Conservation (phyloP, 805 yeast genomes). For the Candida suzukii region DNA sequence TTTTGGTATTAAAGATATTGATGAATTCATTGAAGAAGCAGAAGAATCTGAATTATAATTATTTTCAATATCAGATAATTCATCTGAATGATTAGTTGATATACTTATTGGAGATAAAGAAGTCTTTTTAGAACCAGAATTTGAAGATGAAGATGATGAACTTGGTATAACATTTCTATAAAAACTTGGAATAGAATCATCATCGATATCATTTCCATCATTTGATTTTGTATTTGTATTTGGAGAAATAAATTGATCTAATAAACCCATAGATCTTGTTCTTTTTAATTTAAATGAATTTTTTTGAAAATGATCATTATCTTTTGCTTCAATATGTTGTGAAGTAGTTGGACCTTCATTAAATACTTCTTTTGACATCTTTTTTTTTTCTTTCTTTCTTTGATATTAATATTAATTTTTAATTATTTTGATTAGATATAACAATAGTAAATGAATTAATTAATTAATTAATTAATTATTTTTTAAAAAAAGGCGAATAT, state of each 20-base stretch:
- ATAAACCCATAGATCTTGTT: slow-evolving; percentile 74
- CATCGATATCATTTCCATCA: slow-evolving; percentile 7
- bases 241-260: slow-evolving; percentile 49
- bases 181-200: slow-evolving; percentile 17
- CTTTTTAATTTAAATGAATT: slow-evolving; percentile 71
- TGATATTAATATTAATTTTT: no score
- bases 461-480: no score
- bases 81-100: slow-evolving; percentile 19
- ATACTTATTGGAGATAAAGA: slow-evolving; percentile 17
- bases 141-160: slow-evolving; percentile 10
- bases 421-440: no score
- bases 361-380: slow-evolving; percentile 28
- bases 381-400: no score
- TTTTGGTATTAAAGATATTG: slow-evolving; percentile 21
- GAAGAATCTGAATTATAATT: slow-evolving; percentile 22
- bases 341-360: slow-evolving; percentile 58
- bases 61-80: slow-evolving; percentile 15
- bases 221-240: neutral
- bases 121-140: neutral
- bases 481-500: no score
- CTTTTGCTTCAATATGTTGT: slow-evolving; percentile 62
- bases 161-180: slow-evolving; percentile 20
- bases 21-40: slow-evolving; percentile 14
- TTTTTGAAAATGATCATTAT: slow-evolving; percentile 61
- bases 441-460: no score